Evolutionary conservation across 768 basidiomycete genomes (phyloP).

Genomic region (Suillus variegatus): DNA sequence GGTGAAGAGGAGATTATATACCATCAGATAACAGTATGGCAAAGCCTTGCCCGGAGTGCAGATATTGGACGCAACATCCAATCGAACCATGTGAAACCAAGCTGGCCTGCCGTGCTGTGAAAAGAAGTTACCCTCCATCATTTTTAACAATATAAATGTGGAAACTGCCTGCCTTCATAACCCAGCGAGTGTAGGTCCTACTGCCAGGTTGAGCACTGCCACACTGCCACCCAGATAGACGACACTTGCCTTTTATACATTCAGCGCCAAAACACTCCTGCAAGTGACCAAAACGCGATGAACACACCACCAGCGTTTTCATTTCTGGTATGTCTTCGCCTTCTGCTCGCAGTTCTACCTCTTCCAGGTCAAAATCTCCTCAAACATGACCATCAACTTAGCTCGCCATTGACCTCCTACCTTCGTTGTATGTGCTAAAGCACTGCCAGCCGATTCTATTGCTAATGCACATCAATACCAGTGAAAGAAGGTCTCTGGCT

Average conservation of each 20-base stretch:
- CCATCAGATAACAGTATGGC: neutral
- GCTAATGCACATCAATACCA: conserved; percentile 35
- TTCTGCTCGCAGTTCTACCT: conserved; percentile 53
- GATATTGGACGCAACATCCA: neutral
- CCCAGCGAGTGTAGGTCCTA: neutral
- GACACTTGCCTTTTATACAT: neutral
- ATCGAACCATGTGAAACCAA: no score
- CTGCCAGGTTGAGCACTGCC: neutral
- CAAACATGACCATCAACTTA: conserved; percentile 72
- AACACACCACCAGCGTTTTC: conserved; percentile 30
- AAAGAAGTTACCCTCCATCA: neutral
- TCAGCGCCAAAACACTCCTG: neutral
- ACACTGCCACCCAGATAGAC: neutral
- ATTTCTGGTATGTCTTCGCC: conserved; percentile 46
- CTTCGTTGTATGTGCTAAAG: conserved; percentile 58
- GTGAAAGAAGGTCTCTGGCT: conserved; percentile 92
- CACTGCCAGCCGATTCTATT: neutral
- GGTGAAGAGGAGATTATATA: conserved; percentile 7
- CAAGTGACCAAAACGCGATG: neutral
- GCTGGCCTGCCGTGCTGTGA: neutral
- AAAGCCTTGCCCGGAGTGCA: neutral
- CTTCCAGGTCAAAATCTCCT: conserved; percentile 46
- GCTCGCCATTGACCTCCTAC: conserved; percentile 81
- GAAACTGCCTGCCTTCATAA: neutral
- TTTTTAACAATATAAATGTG: neutral